Base-by-base conservation (phyloP, 805 yeast species). In the Wickerhamiella nectarea region DNA sequence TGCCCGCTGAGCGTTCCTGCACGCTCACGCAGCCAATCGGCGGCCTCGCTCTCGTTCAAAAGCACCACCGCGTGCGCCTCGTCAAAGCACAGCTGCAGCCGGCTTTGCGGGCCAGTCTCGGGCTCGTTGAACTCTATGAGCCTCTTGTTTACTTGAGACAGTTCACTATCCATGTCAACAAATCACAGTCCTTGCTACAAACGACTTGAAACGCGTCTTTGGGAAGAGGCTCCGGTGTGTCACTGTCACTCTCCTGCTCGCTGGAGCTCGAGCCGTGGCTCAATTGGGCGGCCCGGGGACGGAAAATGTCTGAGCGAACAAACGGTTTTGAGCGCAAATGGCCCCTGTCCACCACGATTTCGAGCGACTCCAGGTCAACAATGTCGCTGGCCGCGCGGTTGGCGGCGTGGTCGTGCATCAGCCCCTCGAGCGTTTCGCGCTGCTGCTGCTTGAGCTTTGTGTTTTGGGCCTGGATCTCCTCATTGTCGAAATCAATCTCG, bases 281-380 rank as follows among this genome's bases (percentile, higher is more conserved):
- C 11, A 4, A n/a, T n/a, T 5, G 5, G 5, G 15, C 12, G 6
- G 15, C 15, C 8, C 6, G 15, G 3, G n/a, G 15, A 2, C 36
- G 14, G 12, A 39, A 39, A 3, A 18, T 4, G 22, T 39, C 42
- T 2, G 4, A 12, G 17, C 31, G 35, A 7, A 17, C 15, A 69
- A 46, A 80, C 74, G 26, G 46, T 45, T 78, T 52, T 2, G 77
- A 70, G 45, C 71, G 60, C 18, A 82, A 52, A 58, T 82, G 93
- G 2, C 94, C 94, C 42, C 73, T 69, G 52, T 82, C 86, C 25
- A 65, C 71, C 1, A 76, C 57, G 1, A 82, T 70, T 45, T 70
- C 66, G 0, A 89, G 87, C 0, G 85, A 75, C 8, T 56, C 54
- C 18, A 82, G 53, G 55, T 82, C 86, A 11, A 67, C 56, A 5